Evolutionary conservation across 257 asterid genomes (phyloP).

Genomic region (Solanum sparsipilum): DNA sequence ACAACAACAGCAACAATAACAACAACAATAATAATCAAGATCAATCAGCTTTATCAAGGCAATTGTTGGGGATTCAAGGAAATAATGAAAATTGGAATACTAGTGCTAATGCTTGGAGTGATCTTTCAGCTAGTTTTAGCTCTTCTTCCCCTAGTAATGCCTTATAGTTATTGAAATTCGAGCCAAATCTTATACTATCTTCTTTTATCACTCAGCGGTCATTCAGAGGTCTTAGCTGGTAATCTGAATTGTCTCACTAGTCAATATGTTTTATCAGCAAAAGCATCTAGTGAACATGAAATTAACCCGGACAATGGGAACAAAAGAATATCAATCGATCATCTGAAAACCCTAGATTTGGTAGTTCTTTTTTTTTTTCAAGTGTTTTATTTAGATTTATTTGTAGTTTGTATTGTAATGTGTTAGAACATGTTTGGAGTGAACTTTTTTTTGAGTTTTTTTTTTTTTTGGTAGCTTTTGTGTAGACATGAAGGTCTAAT

Average conservation of each 20-base stretch:
- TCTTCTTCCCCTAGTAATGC: constrained; percentile 67
- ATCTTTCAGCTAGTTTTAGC: constrained; percentile 60
- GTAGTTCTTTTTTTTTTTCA: constrained; percentile 15
- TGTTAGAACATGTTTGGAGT: not conserved
- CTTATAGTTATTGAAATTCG: constrained; percentile 8
- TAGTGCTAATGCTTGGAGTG: constrained; percentile 41
- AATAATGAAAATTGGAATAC: constrained; percentile 46
- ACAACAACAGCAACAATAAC: not conserved
- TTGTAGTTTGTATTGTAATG: not conserved
- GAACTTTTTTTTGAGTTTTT: constrained; percentile 9
- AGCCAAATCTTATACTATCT: not conserved
- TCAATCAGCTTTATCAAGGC: constrained; percentile 33
- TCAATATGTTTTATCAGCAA: not conserved
- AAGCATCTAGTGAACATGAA: not conserved
- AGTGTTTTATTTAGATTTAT: not conserved
- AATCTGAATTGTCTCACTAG: not conserved
- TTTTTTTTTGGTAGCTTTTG: not conserved
- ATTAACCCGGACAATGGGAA: not conserved
- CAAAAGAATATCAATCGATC: not conserved
- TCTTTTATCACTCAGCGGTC: not conserved
- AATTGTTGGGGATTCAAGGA: constrained; percentile 32
- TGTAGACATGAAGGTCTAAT: constrained; percentile 6
- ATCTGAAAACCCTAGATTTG: constrained; percentile 47
- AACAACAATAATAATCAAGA: constrained; percentile 17
- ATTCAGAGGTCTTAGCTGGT: not conserved